Conservation (phyloP, 2,329 filamentous ascomycete genomes). For the Aspergillus melleus region DNA sequence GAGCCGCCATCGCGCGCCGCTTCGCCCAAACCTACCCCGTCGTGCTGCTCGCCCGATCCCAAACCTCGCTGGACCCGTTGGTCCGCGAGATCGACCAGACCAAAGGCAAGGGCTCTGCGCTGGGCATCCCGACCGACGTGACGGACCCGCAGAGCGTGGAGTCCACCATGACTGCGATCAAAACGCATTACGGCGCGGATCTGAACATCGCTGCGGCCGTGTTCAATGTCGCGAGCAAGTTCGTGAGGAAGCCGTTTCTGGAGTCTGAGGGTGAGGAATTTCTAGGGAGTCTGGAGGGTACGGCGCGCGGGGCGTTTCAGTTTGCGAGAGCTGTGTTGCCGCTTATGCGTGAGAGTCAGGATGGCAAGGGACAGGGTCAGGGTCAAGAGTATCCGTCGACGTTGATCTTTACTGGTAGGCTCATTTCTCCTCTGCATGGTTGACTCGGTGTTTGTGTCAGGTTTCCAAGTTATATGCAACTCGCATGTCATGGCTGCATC, state of each 20-base stretch:
- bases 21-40: conserved; percentile 70
- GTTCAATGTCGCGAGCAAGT: conserved; percentile 52
- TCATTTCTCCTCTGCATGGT: too few relatives aligned
- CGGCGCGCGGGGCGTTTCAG: conserved; percentile 49
- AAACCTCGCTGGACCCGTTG: conserved; percentile 65
- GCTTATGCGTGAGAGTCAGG: conserved; percentile 41
- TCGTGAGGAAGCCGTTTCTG: conserved; percentile 27
- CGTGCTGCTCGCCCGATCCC: conserved; percentile 69
- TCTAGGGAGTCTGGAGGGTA: conserved; percentile 16
- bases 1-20: conserved; percentile 47
- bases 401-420: conserved; percentile 50
- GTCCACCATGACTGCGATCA: conserved; percentile 25
- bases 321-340: conserved; percentile 53
- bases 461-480: too few relatives aligned
- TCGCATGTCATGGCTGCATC: too few relatives aligned
- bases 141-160: conserved; percentile 51
- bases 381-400: conserved; percentile 47
- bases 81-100: conserved; percentile 65
- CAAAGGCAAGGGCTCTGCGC: conserved; percentile 62
- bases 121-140: conserved; percentile 69
- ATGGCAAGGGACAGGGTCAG: conserved; percentile 26
- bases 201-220: conserved; percentile 44
- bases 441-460: too few relatives aligned
- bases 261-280: conserved; percentile 29
- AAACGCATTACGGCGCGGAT: conserved; percentile 11